These are phyloP conservation scores for Kuraishia cidri DNA, from an alignment of 805 yeast species.

Conservation along the genomic window DNA sequence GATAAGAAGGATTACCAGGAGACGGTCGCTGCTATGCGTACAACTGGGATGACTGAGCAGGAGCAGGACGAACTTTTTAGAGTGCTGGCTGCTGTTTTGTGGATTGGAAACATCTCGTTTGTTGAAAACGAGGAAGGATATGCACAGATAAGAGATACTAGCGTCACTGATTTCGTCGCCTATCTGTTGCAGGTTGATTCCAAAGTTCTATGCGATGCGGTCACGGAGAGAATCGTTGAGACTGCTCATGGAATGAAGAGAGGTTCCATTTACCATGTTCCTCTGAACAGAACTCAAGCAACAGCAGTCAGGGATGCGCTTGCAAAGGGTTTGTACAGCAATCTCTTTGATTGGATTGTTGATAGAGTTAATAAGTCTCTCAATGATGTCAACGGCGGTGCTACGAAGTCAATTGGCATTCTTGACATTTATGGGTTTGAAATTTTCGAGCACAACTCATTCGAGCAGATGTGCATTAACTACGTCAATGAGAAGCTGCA, in stretches of 20 bases:
- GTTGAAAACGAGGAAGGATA: slow-evolving; percentile 82
- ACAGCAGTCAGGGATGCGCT: slow-evolving; percentile 91
- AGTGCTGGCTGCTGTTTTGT: slow-evolving; percentile 73
- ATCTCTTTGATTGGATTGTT: slow-evolving; percentile 94
- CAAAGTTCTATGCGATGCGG: slow-evolving; percentile 51
- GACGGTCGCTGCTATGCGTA: slow-evolving; percentile 77
- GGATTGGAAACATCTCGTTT: slow-evolving; percentile 93
- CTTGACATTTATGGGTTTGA: slow-evolving; percentile 95
- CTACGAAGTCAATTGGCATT: slow-evolving; percentile 74
- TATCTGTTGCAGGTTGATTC: slow-evolving; percentile 79
- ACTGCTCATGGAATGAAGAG: slow-evolving; percentile 84
- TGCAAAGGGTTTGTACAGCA: slow-evolving; percentile 89
- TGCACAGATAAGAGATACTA: slow-evolving; percentile 71
- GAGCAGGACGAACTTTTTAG: slow-evolving; percentile 92
- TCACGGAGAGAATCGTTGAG: slow-evolving; percentile 79
- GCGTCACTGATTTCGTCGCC: slow-evolving; percentile 93
- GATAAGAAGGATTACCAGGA: slow-evolving; percentile 74
- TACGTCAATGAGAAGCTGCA: slow-evolving; percentile 94
- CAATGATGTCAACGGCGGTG: slow-evolving; percentile 30
- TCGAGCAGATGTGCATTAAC: slow-evolving; percentile 92
- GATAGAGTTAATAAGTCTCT: slow-evolving; percentile 80
- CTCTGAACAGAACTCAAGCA: slow-evolving; percentile 87
- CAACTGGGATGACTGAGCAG: slow-evolving; percentile 70
- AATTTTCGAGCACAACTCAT: slow-evolving; percentile 89
- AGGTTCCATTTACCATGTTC: slow-evolving; percentile 92